Evolutionary conservation across 163 green algal species (phyloP).

Genomic region (Coccomyxa subellipsoidea): DNA sequence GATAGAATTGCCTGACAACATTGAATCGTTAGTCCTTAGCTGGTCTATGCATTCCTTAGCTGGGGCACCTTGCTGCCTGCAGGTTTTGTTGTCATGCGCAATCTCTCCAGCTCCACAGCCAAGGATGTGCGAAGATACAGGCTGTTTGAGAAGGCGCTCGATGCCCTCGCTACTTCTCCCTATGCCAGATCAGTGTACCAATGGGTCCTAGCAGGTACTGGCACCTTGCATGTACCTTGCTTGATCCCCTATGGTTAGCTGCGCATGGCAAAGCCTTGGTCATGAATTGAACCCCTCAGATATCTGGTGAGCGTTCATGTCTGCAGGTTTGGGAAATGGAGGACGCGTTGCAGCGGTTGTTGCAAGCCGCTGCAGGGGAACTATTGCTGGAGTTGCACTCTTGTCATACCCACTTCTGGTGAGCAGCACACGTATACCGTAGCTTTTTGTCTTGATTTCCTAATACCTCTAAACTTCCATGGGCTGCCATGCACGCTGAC

Average conservation of each 20-base stretch:
- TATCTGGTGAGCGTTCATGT: neutral
- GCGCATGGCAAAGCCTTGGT: too few species aligned
- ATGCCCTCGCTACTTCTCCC: neutral
- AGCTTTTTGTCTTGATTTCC: neutral
- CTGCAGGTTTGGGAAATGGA: neutral
- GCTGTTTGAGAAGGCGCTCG: neutral
- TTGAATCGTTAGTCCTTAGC: neutral
- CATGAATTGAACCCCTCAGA: too few species aligned
- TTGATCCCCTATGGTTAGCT: neutral
- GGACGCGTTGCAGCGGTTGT: neutral
- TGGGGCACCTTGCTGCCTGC: too few species aligned
- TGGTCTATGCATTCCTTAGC: too few species aligned
- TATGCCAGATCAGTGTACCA: neutral
- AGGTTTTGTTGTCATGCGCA: conserved; percentile 6
- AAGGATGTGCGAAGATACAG: neutral
- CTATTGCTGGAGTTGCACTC: neutral
- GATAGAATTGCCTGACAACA: neutral
- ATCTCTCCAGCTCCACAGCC: neutral
- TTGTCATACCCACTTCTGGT: conserved; percentile 1
- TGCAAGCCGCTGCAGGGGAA: neutral
- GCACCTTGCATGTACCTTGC: neutral
- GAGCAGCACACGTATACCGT: neutral
- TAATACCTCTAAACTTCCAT: too few species aligned
- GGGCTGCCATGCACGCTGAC: too few species aligned
- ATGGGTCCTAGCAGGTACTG: neutral